These are phyloP conservation scores for Filobasidium floriforme DNA, from an alignment of 768 basidiomycete genomes.

Conservation along the genomic window DNA sequence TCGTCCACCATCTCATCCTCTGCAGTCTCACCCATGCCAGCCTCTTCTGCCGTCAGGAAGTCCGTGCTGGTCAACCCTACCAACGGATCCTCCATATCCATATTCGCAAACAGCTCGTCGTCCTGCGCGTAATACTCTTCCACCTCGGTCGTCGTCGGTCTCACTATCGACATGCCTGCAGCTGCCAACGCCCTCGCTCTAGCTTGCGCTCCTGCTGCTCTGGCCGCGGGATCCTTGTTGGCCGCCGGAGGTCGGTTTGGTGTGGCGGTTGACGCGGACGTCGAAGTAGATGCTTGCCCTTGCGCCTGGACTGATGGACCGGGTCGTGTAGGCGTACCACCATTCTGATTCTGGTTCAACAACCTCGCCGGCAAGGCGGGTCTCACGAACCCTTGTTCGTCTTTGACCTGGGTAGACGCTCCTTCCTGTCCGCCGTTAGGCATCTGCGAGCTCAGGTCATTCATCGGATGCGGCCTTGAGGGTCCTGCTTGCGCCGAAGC, in stretches of 20 bases:
- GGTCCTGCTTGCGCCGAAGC: conserved; percentile 6
- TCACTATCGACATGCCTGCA: not conserved
- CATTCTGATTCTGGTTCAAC: not conserved
- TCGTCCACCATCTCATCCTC: not conserved
- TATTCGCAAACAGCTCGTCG: not conserved
- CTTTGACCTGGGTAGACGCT: not conserved
- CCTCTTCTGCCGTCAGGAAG: not conserved
- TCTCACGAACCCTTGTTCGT: conserved; percentile 6
- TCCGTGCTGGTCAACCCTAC: not conserved
- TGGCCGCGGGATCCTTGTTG: not conserved
- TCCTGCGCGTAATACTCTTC: conserved; percentile 1
- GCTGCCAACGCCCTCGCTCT: not conserved
- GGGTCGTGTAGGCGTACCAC: not conserved
- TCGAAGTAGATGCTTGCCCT: not conserved
- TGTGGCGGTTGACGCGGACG: too few relatives aligned
- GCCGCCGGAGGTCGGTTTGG: not conserved
- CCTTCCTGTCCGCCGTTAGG: not conserved
- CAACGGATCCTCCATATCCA: not conserved
- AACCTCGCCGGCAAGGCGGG: not conserved
- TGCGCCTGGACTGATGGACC: not conserved
- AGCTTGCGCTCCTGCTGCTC: conserved; percentile 1
- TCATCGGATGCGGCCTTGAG: conserved; percentile 7
- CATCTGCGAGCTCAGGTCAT: not conserved
- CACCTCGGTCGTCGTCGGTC: conserved; percentile 2
- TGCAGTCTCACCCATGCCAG: not conserved